These are phyloP conservation scores for Colletotrichum euphorbiae DNA, from an alignment of 2,329 filamentous ascomycete genomes.

Conservation along the genomic window DNA sequence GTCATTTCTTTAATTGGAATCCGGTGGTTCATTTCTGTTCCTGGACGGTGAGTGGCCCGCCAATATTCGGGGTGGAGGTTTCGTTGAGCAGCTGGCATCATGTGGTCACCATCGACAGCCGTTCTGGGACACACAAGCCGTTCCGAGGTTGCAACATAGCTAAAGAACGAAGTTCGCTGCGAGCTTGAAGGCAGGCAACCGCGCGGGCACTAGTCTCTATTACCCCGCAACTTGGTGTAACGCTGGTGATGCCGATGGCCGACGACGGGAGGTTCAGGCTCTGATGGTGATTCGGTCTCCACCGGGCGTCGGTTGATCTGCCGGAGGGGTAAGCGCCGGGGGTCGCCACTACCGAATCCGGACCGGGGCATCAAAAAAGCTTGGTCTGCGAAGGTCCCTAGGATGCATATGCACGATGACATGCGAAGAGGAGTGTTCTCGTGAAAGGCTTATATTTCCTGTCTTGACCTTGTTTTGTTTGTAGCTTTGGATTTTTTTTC, in stretches of 20 bases:
- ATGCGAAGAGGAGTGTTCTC: not conserved
- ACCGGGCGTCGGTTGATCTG: constrained; percentile 37
- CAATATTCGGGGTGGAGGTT: constrained; percentile 6
- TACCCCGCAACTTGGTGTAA: constrained; percentile 21
- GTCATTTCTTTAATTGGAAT: constrained; percentile 26
- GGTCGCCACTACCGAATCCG: constrained; percentile 8
- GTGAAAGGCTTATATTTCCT: constrained; percentile 2
- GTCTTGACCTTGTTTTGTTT: constrained; percentile 9
- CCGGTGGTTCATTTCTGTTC: not conserved
- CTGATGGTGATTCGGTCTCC: not conserved
- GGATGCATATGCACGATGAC: not conserved
- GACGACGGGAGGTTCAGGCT: too few relatives aligned
- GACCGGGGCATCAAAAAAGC: constrained; percentile 8
- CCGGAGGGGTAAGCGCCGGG: constrained; percentile 4
- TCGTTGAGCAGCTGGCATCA: not conserved
- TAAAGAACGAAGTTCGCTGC: not conserved
- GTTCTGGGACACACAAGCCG: constrained; percentile 13
- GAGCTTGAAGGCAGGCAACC: not conserved
- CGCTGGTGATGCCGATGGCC: not conserved
- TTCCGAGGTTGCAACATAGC: constrained; percentile 13
- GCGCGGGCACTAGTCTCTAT: not conserved
- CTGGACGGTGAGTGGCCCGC: constrained; percentile 7
- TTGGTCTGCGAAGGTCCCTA: not conserved
- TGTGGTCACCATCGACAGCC: constrained; percentile 13
- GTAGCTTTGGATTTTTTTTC: not conserved